phyloP scores from a whole-genome alignment of 148 eudicot species.

The Mesembryanthemum crystallinum region DNA sequence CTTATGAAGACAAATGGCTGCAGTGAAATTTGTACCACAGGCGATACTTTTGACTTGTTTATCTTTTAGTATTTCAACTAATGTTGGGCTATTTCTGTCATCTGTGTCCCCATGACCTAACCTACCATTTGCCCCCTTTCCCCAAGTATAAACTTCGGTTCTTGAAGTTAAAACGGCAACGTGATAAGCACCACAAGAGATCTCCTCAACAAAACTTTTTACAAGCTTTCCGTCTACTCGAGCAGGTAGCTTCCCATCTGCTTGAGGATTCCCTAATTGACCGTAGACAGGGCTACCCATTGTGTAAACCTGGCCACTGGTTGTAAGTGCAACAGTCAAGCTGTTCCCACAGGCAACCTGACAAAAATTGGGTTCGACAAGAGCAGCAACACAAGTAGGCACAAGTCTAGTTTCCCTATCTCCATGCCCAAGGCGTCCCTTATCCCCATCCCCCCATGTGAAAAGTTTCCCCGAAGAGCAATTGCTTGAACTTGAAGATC shows the following conservation, averaged over 20 bases:
- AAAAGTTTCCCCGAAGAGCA: slow-evolving; percentile 53
- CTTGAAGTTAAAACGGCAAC: slow-evolving; percentile 64
- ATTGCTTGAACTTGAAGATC: slow-evolving; percentile 41
- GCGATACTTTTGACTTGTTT: slow-evolving; percentile 61
- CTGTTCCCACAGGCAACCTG: slow-evolving; percentile 76
- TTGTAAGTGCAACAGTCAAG: slow-evolving; percentile 70
- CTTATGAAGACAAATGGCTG: slow-evolving; percentile 64
- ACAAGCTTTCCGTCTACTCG: slow-evolving; percentile 56
- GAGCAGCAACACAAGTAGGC: slow-evolving; percentile 52
- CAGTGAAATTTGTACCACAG: slow-evolving; percentile 70
- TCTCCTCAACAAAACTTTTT: slow-evolving; percentile 54
- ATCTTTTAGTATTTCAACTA: slow-evolving; percentile 59
- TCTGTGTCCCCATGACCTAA: slow-evolving; percentile 70
- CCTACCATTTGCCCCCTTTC: slow-evolving; percentile 70
- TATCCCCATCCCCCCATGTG: slow-evolving; percentile 82
- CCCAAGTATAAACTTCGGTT: slow-evolving; percentile 79
- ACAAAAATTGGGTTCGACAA: slow-evolving; percentile 50
- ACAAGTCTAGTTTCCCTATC: slow-evolving; percentile 54
- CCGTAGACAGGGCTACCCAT: slow-evolving; percentile 73
- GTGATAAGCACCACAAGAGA: slow-evolving; percentile 78
- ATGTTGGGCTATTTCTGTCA: slow-evolving; percentile 57
- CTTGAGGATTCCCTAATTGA: slow-evolving; percentile 53
- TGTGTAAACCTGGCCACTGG: slow-evolving; percentile 65
- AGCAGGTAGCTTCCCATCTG: slow-evolving; percentile 46
- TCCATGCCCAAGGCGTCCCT: slow-evolving; percentile 82